These are phyloP conservation scores for Discostella stelligera DNA, from an alignment of 352 stramenopile species.

Conservation along the genomic window DNA sequence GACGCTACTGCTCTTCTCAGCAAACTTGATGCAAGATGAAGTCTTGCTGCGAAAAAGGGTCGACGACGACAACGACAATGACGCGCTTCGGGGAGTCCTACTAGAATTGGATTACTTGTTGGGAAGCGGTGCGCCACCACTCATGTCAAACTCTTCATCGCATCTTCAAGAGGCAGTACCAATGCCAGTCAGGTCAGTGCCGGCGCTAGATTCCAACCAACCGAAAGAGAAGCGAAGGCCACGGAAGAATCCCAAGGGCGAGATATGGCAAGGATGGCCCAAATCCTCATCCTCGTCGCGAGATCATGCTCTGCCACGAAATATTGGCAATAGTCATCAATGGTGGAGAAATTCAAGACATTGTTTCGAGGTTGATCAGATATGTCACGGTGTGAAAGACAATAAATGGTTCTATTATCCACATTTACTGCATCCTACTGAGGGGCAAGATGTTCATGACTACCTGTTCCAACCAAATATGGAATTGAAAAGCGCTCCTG, in stretches of 20 bases:
- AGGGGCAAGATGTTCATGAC: not conserved
- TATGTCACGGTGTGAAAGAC: constrained; percentile 24
- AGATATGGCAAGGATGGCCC: constrained; percentile 19
- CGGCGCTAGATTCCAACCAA: not conserved
- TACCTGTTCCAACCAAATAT: constrained; percentile 39
- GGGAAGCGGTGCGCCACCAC: constrained; percentile 1
- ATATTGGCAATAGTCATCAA: constrained; percentile 3
- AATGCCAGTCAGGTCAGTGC: not conserved
- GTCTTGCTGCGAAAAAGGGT: not conserved
- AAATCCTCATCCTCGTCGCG: not conserved
- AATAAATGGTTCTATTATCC: constrained; percentile 49
- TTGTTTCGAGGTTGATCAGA: constrained; percentile 49
- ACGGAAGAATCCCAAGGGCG: constrained; percentile 22
- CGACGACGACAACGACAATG: not conserved
- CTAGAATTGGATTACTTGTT: constrained; percentile 8
- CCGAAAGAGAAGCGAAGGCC: constrained; percentile 3
- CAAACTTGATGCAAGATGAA: not conserved
- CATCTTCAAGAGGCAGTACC: not conserved
- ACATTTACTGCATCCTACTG: not conserved
- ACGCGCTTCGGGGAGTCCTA: not conserved
- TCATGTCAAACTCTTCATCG: not conserved
- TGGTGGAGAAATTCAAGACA: constrained; percentile 45
- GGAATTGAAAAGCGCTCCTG: constrained; percentile 34
- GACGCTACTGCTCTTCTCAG: constrained; percentile 1
- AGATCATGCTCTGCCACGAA: not conserved